Evolutionary conservation across 192 early-diverging fungal species (phyloP), one percentile per base, ranked within the genome.

Genomic region (Coemansia asiatica): DNA sequence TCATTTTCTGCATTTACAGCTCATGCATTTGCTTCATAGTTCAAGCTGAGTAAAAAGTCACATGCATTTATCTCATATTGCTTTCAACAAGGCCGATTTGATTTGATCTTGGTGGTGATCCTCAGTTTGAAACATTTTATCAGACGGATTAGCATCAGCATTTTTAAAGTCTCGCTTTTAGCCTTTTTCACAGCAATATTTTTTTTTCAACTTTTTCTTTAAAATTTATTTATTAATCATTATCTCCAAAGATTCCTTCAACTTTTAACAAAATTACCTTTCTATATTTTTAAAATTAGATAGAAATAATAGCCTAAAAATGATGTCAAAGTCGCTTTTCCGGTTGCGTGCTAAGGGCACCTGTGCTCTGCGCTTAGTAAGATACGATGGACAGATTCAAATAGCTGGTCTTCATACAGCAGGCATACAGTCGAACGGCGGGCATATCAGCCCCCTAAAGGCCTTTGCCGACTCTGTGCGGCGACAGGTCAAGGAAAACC

Each of bases 401-500:
- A 29, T 59, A 7, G 66, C 74, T 28, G 56, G 67, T 18, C 25
- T 81, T 8, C 79, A 82, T 57, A 76, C 79, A 2, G 66, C 79
- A 2, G 58, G 57, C 15, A 54, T 60, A 38, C 31, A n/a, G 35
- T 47, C 28, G 26, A 73, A 82, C 49, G 79, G 79, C 61, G 79
- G 79, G 1, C 79, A 82, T 22, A 54, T 75, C 51, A 85, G 80
- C 64, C 88, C 92, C 58, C 70, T 95, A 67, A 72, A 84, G 61
- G 91, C 88, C 22, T 98, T 98, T 78, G 76, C 89, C n/a, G 89
- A 95, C 56, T 94, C 93, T 0, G 73, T 98, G 51, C 92, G 90
- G 73, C 89, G 92, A 48, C 96, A 99, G 84, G 85, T 95, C 56
- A 86, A 92, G 76, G 95, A 98, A 81, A 97, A 95, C 82, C 86